These are phyloP conservation scores for Zygoascus biomembranicola DNA, from an alignment of 805 yeast genomes.

Conservation along the genomic window DNA sequence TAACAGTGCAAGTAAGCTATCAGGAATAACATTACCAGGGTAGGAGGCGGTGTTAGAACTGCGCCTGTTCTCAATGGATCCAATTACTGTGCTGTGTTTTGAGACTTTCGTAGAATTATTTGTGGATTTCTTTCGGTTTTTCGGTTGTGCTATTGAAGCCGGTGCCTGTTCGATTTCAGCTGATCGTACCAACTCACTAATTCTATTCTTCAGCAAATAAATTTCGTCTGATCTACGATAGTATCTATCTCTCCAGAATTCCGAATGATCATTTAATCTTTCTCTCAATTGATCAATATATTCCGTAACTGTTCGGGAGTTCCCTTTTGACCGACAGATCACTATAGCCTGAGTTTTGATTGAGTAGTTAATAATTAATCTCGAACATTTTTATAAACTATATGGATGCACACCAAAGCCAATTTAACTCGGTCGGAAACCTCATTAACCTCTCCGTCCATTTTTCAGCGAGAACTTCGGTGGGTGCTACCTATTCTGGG, in stretches of 20 bases:
- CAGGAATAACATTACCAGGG: no score
- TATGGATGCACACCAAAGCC: background rate
- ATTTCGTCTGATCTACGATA: conserved; percentile 3
- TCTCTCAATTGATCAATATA: background rate
- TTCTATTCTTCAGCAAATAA: background rate
- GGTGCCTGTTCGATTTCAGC: no score
- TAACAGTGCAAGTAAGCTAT: no score
- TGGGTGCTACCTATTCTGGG: background rate
- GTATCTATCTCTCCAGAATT: conserved; percentile 6
- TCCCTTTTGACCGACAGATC: conserved; percentile 2
- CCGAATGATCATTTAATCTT: background rate
- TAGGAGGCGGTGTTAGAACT: no score
- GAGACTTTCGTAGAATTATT: no score
- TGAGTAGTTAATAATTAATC: background rate
- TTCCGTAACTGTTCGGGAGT: background rate
- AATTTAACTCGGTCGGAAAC: background rate
- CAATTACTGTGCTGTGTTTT: no score
- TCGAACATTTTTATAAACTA: no score
- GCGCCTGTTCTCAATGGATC: no score
- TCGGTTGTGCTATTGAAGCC: no score
- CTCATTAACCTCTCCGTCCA: background rate
- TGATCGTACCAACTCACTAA: background rate
- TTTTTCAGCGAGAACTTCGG: background rate
- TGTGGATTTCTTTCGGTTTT: no score
- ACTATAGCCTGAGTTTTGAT: conserved; percentile 5